Evolutionary conservation across 2,329 filamentous ascomycete species (phyloP).

Genomic region (Nannizzia gypsea): DNA sequence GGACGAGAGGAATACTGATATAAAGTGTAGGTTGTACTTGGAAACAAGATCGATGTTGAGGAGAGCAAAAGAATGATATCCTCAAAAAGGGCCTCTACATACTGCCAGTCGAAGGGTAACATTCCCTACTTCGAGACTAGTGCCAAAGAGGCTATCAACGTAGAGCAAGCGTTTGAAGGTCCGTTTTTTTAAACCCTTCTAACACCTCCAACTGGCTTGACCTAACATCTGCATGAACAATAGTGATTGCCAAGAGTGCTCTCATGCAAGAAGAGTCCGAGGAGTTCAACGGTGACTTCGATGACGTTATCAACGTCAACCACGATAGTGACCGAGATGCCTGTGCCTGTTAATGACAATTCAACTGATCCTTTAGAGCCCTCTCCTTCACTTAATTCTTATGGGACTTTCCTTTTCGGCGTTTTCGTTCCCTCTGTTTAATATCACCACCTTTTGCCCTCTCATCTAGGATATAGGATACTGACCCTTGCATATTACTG

Average conservation of each 20-base stretch:
- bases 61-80: conserved; percentile 96
- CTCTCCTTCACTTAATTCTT: conserved; percentile 11
- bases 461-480: conserved; percentile 4
- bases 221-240: not conserved
- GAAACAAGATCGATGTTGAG: conserved; percentile 98
- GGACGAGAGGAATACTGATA: conserved; percentile 7
- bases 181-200: conserved; percentile 16
- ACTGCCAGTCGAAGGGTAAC: conserved; percentile 92
- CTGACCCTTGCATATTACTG: not conserved
- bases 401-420: conserved; percentile 1
- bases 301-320: conserved; percentile 96
- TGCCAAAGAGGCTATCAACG: conserved; percentile 96
- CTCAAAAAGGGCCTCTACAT: conserved; percentile 89
- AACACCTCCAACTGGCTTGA: not conserved
- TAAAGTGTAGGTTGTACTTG: conserved; percentile 63
- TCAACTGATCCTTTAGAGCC: conserved; percentile 14
- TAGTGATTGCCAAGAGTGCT: conserved; percentile 92
- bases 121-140: conserved; percentile 99
- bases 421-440: not conserved
- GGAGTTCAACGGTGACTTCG: conserved; percentile 94
- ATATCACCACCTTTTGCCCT: not conserved
- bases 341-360: conserved; percentile 64
- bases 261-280: conserved; percentile 94
- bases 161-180: conserved; percentile 77
- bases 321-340: conserved; percentile 87